Evolutionary conservation across 805 yeast species (phyloP).

Genomic region (Clavispora phyllophila): DNA sequence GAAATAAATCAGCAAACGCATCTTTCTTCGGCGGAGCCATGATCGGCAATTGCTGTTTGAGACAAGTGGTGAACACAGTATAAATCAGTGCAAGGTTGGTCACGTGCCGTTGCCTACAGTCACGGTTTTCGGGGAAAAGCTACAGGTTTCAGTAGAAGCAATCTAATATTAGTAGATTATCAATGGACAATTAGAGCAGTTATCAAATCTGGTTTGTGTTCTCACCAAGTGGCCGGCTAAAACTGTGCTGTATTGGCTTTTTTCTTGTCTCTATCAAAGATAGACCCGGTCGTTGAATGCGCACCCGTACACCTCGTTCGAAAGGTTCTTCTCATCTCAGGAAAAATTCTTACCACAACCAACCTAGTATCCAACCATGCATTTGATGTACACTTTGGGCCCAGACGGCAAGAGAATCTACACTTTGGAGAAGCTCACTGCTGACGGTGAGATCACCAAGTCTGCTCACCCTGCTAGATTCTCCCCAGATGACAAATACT

Average conservation of each 20-base stretch:
- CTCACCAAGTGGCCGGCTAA: too few species aligned
- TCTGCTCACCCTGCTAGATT: constrained; percentile 99
- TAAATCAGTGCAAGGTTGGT: neutral
- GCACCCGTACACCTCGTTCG: neutral
- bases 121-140: too few species aligned
- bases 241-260: neutral
- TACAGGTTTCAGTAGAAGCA: too few species aligned
- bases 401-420: constrained; percentile 93
- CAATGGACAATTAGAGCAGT: too few species aligned
- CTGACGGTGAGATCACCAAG: constrained; percentile 89
- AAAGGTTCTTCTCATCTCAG: constrained; percentile 8
- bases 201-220: too few species aligned
- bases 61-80: neutral
- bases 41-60: neutral
- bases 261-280: neutral
- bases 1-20: constrained; percentile 42
- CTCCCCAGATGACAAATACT: constrained; percentile 98
- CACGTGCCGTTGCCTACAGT: neutral
- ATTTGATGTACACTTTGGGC: constrained; percentile 96
- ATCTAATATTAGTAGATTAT: too few species aligned
- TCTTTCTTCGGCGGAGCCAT: constrained; percentile 38
- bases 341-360: constrained; percentile 5
- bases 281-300: neutral
- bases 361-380: constrained; percentile 51
- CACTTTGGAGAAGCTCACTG: constrained; percentile 81